Evolutionary conservation across 2,329 filamentous ascomycete species (phyloP).

Genomic region (Cordyceps pruinosa): DNA sequence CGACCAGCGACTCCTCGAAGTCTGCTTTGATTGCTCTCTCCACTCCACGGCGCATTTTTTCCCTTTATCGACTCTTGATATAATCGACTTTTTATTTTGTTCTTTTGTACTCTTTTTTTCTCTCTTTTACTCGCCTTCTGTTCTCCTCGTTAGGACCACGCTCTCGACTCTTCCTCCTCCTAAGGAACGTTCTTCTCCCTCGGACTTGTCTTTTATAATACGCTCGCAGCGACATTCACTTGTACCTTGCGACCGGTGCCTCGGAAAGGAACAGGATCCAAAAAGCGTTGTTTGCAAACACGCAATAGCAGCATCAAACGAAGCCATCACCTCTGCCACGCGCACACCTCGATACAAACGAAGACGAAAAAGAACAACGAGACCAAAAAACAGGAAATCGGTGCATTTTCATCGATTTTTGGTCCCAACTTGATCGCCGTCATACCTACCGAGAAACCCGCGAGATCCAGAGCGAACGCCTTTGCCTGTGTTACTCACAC

Average conservation of each 20-base stretch:
- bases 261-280: background rate
- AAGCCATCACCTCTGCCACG: background rate
- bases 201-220: constrained; percentile 18
- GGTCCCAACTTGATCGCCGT: background rate
- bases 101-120: constrained; percentile 15
- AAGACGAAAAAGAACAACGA: background rate
- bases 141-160: background rate
- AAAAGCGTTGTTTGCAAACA: background rate
- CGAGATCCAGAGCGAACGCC: background rate
- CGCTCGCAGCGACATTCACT: constrained; percentile 42
- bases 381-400: background rate
- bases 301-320: background rate
- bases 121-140: constrained; percentile 9
- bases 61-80: background rate
- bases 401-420: background rate
- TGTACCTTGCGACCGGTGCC: constrained; percentile 38
- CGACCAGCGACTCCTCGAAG: constrained; percentile 47
- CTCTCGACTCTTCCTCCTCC: background rate
- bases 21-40: constrained; percentile 42
- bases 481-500: constrained; percentile 8
- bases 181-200: constrained; percentile 7
- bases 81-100: constrained; percentile 16
- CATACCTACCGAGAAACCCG: constrained; percentile 4
- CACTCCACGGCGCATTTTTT: constrained; percentile 29
- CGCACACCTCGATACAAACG: background rate